phyloP scores from a whole-genome alignment of 1,284 basidiomycete genomes.

The Trichosporon faecale region DNA sequence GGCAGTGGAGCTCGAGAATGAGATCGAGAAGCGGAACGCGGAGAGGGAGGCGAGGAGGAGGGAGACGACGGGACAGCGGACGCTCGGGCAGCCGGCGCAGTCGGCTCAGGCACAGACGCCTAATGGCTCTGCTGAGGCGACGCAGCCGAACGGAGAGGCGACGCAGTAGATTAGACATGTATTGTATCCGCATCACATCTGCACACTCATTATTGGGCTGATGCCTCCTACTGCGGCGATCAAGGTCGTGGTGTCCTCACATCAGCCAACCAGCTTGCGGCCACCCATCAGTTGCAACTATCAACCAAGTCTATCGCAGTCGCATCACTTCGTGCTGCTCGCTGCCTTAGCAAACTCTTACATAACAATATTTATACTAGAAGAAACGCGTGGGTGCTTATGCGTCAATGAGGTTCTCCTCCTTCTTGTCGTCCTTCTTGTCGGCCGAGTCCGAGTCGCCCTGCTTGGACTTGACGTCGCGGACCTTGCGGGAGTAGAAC shows the following conservation, averaged over 20 bases:
- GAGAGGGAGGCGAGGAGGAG: slow-evolving; percentile 15
- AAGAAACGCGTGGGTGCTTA: neutral
- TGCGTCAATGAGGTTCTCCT: slow-evolving; percentile 25
- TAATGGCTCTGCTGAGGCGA: neutral
- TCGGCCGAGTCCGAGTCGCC: slow-evolving; percentile 2
- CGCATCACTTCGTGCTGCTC: neutral
- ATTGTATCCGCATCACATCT: neutral
- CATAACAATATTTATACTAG: slow-evolving; percentile 10
- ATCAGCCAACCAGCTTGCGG: neutral
- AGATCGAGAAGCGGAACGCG: slow-evolving; percentile 31
- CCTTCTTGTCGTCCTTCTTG: slow-evolving; percentile 14
- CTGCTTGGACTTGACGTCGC: slow-evolving; percentile 19
- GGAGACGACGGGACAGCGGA: slow-evolving; percentile 6
- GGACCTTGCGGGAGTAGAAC: slow-evolving; percentile 30
- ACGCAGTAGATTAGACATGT: neutral
- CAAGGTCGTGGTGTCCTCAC: neutral
- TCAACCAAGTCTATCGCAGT: too few relatives aligned
- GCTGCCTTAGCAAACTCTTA: neutral
- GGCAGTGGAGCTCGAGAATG: slow-evolving; percentile 36
- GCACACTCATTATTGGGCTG: too few relatives aligned
- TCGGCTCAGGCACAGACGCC: neutral
- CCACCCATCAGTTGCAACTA: too few relatives aligned
- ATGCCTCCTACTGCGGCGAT: too few relatives aligned
- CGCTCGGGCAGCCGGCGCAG: slow-evolving; percentile 17
- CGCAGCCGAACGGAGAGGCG: neutral